Conservation (phyloP, 2,329 filamentous ascomycete genomes). For the Thelonectria discophora region DNA sequence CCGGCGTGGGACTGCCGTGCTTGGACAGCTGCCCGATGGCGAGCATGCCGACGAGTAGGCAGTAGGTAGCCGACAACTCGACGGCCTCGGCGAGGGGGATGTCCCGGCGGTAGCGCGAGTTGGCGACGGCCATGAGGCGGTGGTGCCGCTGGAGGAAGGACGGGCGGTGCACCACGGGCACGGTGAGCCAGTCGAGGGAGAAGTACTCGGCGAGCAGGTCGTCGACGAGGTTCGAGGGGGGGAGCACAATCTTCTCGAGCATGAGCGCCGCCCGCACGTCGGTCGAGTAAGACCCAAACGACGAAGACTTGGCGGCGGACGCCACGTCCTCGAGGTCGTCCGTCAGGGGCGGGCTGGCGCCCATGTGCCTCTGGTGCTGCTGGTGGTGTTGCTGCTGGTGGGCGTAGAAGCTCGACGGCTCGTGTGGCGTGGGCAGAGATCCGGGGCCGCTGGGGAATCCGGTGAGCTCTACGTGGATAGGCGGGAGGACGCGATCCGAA, state of each 20-base stretch:
- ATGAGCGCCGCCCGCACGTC: conserved; percentile 40
- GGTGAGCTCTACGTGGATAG: conserved; percentile 36
- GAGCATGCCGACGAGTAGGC: conserved; percentile 39
- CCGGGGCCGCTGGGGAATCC: conserved; percentile 27
- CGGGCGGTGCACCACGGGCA: conserved; percentile 38
- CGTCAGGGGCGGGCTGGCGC: conserved; percentile 39
- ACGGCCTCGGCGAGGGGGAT: conserved; percentile 40
- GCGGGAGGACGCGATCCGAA: conserved; percentile 33
- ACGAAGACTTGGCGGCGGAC: conserved; percentile 34
- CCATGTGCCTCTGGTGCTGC: conserved; percentile 32
- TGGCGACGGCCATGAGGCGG: conserved; percentile 40
- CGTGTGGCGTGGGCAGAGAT: conserved; percentile 30
- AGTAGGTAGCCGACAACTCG: conserved; percentile 39
- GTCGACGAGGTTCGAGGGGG: conserved; percentile 40
- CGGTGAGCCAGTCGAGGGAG: conserved; percentile 37
- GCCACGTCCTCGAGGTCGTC: conserved; percentile 40
- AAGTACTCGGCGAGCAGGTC: conserved; percentile 40
- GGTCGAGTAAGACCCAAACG: conserved; percentile 43
- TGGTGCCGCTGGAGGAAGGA: conserved; percentile 40
- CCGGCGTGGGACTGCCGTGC: conserved; percentile 14
- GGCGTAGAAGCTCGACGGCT: conserved; percentile 33
- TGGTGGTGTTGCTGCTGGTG: conserved; percentile 23
- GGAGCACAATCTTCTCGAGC: conserved; percentile 41
- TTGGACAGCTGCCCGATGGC: conserved; percentile 39
- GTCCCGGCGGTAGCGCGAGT: conserved; percentile 41